Evolutionary conservation across 192 early-diverging fungal genomes (phyloP), one percentile per base, ranked within the genome.

Genomic region (Dissophora globulifera): DNA sequence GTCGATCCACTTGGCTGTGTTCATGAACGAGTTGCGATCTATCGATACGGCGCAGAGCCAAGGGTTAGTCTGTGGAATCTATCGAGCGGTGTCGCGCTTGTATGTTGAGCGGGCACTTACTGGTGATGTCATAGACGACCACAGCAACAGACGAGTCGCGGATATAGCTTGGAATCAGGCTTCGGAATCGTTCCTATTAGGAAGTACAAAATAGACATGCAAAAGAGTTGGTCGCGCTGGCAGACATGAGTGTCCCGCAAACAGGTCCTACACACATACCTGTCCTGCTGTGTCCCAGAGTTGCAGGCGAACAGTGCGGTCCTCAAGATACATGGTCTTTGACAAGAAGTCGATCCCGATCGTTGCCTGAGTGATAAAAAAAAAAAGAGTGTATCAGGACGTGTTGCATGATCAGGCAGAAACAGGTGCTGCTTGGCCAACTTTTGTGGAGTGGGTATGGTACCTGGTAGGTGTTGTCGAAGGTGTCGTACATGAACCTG

Each of bases 401-500:
- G n/a, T n/a, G n/a, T n/a, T n/a, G n/a, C n/a, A n/a, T n/a, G n/a
- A n/a, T n/a, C n/a, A n/a, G n/a, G n/a, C n/a, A n/a, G n/a, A n/a
- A n/a, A n/a, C n/a, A n/a, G n/a, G n/a, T n/a, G n/a, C n/a, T n/a
- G n/a, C n/a, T n/a, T n/a, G n/a, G n/a, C n/a, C n/a, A n/a, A n/a
- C n/a, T n/a, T n/a, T n/a, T n/a, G n/a, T n/a, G n/a, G n/a, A n/a
- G n/a, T n/a, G n/a, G n/a, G n/a, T n/a, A n/a, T n/a, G 41, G 30
- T 82, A 89, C 86, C 80, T 93, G 95, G 83, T 99, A 98, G 33
- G 95, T 95, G 66, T 95, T 96, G 87, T 99, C 96, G 79, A 99
- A 99, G n/a, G 95, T 98, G 69, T 99, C 98, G 79, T 99, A 98
- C 96, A 99, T 99, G 83, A 99, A 99, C 27, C 98, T 89, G 17